These are phyloP conservation scores for Solanum pennellii DNA, from an alignment of 257 asterid species.

Conservation along the genomic window DNA sequence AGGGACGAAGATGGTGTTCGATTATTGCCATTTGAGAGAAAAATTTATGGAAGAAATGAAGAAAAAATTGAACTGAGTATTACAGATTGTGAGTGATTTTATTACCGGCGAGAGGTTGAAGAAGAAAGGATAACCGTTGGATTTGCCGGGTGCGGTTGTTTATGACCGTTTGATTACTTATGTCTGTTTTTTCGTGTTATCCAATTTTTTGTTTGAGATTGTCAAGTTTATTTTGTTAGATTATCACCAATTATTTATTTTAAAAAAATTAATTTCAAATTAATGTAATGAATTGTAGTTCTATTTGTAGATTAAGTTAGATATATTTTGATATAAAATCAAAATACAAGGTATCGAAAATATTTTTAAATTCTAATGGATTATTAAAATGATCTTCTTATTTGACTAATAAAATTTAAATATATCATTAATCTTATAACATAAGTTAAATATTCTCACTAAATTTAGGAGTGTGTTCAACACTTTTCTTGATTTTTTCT, in stretches of 20 bases:
- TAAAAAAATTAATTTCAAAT: not conserved
- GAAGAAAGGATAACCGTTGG: constrained; percentile 34
- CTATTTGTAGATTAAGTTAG: too few relatives aligned
- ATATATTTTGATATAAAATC: too few relatives aligned
- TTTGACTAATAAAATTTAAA: too few relatives aligned
- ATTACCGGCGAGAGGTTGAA: constrained; percentile 22
- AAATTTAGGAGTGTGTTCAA: not conserved
- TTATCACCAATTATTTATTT: too few relatives aligned
- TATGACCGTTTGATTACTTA: constrained; percentile 23
- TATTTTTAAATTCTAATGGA: too few relatives aligned
- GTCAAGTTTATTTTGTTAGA: not conserved
- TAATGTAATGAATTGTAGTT: too few relatives aligned
- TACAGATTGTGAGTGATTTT: constrained; percentile 21
- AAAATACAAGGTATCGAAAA: too few relatives aligned
- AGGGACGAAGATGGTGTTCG: constrained; percentile 15
- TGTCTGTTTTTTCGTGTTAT: constrained; percentile 3
- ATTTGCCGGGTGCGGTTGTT: constrained; percentile 20
- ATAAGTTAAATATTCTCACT: not conserved
- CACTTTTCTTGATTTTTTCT: too few relatives aligned
- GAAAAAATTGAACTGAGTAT: not conserved
- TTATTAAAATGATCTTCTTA: too few relatives aligned
- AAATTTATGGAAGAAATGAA: not conserved
- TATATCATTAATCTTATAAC: not conserved
- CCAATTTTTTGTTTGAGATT: not conserved
- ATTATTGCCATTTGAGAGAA: constrained; percentile 7